Conservation (phyloP, 2,329 filamentous ascomycete genomes). For the Stromatinia cepivora region DNA sequence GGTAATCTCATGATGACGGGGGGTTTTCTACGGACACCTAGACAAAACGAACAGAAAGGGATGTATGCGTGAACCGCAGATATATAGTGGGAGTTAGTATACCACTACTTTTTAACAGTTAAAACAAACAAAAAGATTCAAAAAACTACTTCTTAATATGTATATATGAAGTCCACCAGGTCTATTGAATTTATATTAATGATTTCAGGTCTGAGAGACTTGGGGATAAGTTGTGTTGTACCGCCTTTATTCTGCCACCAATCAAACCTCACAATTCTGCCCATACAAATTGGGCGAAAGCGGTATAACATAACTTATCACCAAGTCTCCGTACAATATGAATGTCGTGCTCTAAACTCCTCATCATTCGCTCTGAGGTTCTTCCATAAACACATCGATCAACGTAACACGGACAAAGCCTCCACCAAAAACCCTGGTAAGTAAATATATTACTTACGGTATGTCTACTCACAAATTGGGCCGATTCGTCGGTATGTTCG, state of each 20-base stretch:
- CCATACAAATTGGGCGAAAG: no score
- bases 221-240: no score
- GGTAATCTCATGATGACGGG: constrained; percentile 6
- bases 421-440: constrained; percentile 6
- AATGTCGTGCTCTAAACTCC: constrained; percentile 14
- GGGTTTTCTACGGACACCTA: not conserved
- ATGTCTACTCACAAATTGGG: constrained; percentile 22
- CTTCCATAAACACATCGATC: not conserved
- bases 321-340: no score
- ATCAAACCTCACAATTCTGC: no score
- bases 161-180: not conserved
- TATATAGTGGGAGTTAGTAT: not conserved
- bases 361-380: constrained; percentile 10
- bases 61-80: not conserved
- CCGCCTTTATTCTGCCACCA: no score
- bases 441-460: not conserved
- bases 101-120: not conserved
- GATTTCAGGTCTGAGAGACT: no score
- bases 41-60: constrained; percentile 4
- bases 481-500: constrained; percentile 32
- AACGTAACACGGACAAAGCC: constrained; percentile 7
- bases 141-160: not conserved
- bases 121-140: not conserved
- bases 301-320: no score
- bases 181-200: not conserved